Conservation (phyloP, 371 early-diverging fungal species). For the Zopfochytrium polystomum region DNA sequence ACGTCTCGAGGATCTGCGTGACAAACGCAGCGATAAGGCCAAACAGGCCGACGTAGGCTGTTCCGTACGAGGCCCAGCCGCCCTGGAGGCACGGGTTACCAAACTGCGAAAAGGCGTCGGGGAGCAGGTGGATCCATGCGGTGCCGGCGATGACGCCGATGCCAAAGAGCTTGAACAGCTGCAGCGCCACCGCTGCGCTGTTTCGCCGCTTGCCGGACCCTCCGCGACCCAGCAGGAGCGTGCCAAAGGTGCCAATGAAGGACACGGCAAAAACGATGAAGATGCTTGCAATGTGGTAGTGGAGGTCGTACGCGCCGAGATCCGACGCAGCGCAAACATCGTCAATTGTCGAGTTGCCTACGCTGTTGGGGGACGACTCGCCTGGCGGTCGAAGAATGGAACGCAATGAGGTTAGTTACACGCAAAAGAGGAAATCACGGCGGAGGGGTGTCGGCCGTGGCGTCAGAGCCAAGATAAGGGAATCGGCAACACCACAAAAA, state of each 20-base stretch:
- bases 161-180: slow-evolving; percentile 39
- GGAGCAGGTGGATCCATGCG: slow-evolving; percentile 40
- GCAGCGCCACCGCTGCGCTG: not conserved
- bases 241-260: slow-evolving; percentile 19
- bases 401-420: too few relatives aligned
- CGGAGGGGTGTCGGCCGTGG: too few relatives aligned
- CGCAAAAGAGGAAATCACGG: too few relatives aligned
- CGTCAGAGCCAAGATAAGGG: too few relatives aligned
- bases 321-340: slow-evolving; percentile 10
- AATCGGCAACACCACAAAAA: too few relatives aligned
- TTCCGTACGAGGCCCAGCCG: slow-evolving; percentile 19
- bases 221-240: slow-evolving; percentile 19
- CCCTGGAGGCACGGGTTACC: slow-evolving; percentile 26
- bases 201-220: not conserved
- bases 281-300: slow-evolving; percentile 60
- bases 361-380: too few relatives aligned
- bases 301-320: slow-evolving; percentile 37
- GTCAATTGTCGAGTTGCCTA: not conserved
- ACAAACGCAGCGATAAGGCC: slow-evolving; percentile 30
- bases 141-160: slow-evolving; percentile 34
- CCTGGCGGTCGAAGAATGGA: too few relatives aligned
- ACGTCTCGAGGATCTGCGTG: slow-evolving; percentile 31
- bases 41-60: slow-evolving; percentile 34
- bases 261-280: slow-evolving; percentile 57
- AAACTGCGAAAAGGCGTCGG: slow-evolving; percentile 24